Base-by-base conservation (phyloP, 176 grass and related monocot genomes). In the Urochloa ruziziensis region DNA sequence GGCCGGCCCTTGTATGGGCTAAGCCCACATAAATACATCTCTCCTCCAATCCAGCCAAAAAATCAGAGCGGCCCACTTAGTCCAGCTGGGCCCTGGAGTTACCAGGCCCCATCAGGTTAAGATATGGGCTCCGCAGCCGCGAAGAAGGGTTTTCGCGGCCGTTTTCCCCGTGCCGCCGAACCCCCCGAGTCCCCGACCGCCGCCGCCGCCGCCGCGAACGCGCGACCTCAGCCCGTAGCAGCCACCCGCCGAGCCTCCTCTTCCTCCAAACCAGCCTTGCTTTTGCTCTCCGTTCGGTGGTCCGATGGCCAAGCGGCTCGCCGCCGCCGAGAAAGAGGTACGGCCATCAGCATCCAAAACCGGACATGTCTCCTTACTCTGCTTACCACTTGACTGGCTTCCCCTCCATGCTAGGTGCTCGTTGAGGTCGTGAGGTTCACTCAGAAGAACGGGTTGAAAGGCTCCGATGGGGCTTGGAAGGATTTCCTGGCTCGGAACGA, bases 361-460 rank as follows among this genome's bases (percentile, higher is more conserved):
- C 28, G 2, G 37, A 18, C 2, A 18, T 0, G 10, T 17, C 1
- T 72, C 14, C n/a, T 84, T 7, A 44, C 10, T 47, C 25, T 33
- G 3, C 18, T 25, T 6, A 27, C 24, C 10, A 0, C 62, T 57
- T 16, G 8, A 19, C 59, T 35, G 3, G 2, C 24, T 75, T 6
- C 66, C n/a, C 34, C 3, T 12, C 19, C 49, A n/a, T 36, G 28
- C 32, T 58, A 92, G 93, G 87, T 88, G 71, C 87, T 94, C 25
- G 84, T 91, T 15, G 90, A 94, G 87, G 70, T 92, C 56, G 93
- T 94, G 37, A 86, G 85, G 82, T 80, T 94, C 79, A 90, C 73
- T 0, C 93, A 94, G 85, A 92, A 62, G 75, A 76, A 86, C 78
- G 78, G 93, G 9, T 59, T 94, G 18, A 85, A 83, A 62, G 90